Base-by-base conservation (phyloP, 2,329 filamentous ascomycete genomes). In the Setomelanomma holmii region DNA sequence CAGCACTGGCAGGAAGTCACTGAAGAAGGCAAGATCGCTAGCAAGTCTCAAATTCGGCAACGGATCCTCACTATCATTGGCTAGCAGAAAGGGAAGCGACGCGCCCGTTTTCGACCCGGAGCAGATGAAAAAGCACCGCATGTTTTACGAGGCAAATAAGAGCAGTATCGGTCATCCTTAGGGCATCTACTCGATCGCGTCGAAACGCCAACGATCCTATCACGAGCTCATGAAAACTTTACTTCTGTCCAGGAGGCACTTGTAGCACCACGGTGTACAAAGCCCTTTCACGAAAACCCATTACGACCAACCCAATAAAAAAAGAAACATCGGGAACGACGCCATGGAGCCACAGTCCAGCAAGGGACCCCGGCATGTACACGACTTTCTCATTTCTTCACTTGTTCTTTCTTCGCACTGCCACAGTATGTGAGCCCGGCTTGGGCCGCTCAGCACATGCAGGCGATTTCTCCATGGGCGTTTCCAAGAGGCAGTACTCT, bases 1-100 rank as follows among this genome's bases (percentile, higher is more conserved):
- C 14, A 53, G 47, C 55, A 66, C 66, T n/a, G 59, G 59, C 20
- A 74, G 67, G 51, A 74, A 69, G 56, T 55, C 63, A 3, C 57
- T 76, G 23, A 74, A 71, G 51, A 76, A 76, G 55, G 70, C 69
- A 24, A 62, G 67, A 19, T 76, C 73, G 2, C 47, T 75, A 12
- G 68, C 68, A 41, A 69, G 59, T 33, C 63, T 74, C 40, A 63
- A 62, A 30, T 65, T 65, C 38, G 59, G 57, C 11, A 73, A 72
- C 40, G 51, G 63, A 23, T 72, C 70, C 55, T 65, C 69, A 5
- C 58, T 67, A 12, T 73, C 71, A 2, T 45, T 73, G 14, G 49
- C 55, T n/a, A 69, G 67, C 58, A 55, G 72, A 24, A 71, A 72
- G 48, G 64, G 60, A 14, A 75, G 72, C 53, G 69, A 74, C 42